phyloP scores from a whole-genome alignment of 768 basidiomycete genomes.

The Leccinum ochraceum region DNA sequence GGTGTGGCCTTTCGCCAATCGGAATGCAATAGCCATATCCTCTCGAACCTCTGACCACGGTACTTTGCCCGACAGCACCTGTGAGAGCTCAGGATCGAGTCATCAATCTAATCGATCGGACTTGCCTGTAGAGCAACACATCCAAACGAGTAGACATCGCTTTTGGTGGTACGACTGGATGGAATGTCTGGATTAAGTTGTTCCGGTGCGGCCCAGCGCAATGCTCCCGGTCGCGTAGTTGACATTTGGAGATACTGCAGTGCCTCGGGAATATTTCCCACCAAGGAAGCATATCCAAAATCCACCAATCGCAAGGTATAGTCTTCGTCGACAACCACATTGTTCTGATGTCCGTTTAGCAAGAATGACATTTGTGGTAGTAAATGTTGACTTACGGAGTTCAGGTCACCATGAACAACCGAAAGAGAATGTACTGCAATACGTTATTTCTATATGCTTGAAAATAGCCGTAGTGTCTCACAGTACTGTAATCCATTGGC shows the following conservation, averaged over 20 bases:
- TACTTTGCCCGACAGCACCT: not conserved
- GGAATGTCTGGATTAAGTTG: not conserved
- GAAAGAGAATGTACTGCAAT: not conserved
- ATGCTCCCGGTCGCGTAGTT: not conserved
- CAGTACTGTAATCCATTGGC: not conserved
- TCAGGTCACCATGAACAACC: not conserved
- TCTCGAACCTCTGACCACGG: not conserved
- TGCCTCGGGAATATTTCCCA: not conserved
- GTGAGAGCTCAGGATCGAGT: not conserved
- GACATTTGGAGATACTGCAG: not conserved
- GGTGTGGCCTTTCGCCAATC: not conserved
- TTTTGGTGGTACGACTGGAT: not conserved
- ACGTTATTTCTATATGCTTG: not conserved
- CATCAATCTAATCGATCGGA: not conserved
- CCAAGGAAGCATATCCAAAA: not conserved
- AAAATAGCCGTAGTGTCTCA: not conserved
- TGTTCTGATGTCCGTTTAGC: not conserved
- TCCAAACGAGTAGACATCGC: not conserved
- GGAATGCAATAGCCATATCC: not conserved
- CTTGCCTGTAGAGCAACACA: not conserved
- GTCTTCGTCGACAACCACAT: not conserved
- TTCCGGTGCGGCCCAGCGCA: not conserved
- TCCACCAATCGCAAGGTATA: not conserved
- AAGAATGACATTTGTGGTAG: not conserved
- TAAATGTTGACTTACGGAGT: not conserved